These are phyloP conservation scores for Pseudogymnoascus sp. DNA, from an alignment of 2,329 filamentous ascomycete species.

Conservation along the genomic window DNA sequence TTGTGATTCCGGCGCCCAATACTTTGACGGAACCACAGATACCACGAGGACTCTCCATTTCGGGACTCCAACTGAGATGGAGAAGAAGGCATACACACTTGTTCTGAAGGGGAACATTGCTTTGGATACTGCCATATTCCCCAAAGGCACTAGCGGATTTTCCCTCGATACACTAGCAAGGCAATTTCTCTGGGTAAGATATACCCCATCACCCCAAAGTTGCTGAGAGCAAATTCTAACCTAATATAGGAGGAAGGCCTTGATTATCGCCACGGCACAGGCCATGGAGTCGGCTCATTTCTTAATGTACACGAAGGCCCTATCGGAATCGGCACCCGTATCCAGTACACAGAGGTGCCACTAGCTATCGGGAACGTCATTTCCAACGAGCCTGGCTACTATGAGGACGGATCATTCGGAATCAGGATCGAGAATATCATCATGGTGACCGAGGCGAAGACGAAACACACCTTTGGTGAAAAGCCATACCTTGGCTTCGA, in stretches of 20 bases:
- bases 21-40: conserved; percentile 89
- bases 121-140: conserved; percentile 77
- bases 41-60: conserved; percentile 92
- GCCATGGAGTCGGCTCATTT: conserved; percentile 90
- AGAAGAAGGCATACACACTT: conserved; percentile 84
- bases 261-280: conserved; percentile 93
- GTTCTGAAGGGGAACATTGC: conserved; percentile 92
- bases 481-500: conserved; percentile 94
- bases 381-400: conserved; percentile 93
- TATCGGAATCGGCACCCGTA: conserved; percentile 86
- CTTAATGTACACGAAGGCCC: conserved; percentile 96
- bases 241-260: conserved; percentile 56
- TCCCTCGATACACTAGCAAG: conserved; percentile 81
- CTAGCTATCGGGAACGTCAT: conserved; percentile 88
- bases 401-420: conserved; percentile 89
- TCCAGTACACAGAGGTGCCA: conserved; percentile 85
- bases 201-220: not conserved
- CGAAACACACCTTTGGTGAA: conserved; percentile 79
- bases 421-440: conserved; percentile 96
- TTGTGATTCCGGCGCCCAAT: conserved; percentile 96
- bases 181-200: conserved; percentile 77
- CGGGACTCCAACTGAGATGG: conserved; percentile 69
- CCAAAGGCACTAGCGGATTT: conserved; percentile 90
- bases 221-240: conserved; percentile 12
- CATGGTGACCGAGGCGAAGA: conserved; percentile 81